These are phyloP conservation scores for Pythium monospermum DNA, from an alignment of 352 stramenopile species.

Conservation along the genomic window DNA sequence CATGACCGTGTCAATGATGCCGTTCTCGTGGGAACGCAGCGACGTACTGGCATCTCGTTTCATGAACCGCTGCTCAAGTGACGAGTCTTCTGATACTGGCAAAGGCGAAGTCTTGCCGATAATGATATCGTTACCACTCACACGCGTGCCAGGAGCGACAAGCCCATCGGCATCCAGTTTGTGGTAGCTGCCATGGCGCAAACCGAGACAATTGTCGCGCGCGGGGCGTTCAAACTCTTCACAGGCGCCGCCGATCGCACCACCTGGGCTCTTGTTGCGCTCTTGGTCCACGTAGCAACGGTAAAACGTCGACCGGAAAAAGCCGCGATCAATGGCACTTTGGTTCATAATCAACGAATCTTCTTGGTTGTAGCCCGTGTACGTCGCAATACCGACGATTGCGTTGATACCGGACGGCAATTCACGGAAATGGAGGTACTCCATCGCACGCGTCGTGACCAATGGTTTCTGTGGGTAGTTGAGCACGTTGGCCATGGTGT, in stretches of 20 bases:
- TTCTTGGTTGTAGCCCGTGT: constrained; percentile 98
- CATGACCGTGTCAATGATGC: constrained; percentile 99
- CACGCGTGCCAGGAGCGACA: constrained; percentile 92
- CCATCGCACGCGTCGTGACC: constrained; percentile 98
- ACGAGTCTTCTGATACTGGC: constrained; percentile 72
- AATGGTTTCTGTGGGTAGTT: constrained; percentile 99
- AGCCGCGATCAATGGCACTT: constrained; percentile 97
- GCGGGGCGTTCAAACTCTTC: constrained; percentile 96
- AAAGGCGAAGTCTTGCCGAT: constrained; percentile 98
- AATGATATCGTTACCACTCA: constrained; percentile 98
- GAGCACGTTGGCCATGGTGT: constrained; percentile 99
- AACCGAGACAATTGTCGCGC: constrained; percentile 91
- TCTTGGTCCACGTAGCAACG: constrained; percentile 97
- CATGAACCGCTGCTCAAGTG: constrained; percentile 86
- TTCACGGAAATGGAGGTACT: constrained; percentile 98
- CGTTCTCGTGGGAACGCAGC: constrained; percentile 97
- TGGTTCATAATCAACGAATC: constrained; percentile 99
- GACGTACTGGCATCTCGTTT: constrained; percentile 97
- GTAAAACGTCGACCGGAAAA: constrained; percentile 99
- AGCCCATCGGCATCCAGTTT: constrained; percentile 99
- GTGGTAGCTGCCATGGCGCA: constrained; percentile 97
- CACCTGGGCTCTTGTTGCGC: constrained; percentile 79
- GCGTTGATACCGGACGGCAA: constrained; percentile 99
- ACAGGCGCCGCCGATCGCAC: constrained; percentile 59
- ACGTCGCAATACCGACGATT: constrained; percentile 87